Base-by-base conservation (phyloP, 2,329 filamentous ascomycete species). In the Thielaviopsis populi region DNA sequence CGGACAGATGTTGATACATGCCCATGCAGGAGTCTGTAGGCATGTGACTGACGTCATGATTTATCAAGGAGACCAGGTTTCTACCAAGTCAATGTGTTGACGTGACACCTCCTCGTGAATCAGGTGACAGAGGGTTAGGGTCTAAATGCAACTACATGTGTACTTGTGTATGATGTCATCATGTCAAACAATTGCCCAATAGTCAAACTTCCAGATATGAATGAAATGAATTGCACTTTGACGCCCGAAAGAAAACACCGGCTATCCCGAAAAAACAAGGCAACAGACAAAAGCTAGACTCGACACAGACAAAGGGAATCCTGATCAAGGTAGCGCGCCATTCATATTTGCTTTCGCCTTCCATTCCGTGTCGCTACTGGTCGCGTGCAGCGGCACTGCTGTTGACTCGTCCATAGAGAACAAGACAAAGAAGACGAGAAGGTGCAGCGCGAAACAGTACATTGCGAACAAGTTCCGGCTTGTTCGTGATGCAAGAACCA, bases 401-500 rank as follows among this genome's bases (percentile, higher is more conserved):
- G 80, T 79, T 17, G 54, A 22, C 11, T 61, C 64, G 46, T 61
- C 58, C 62, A 54, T 58, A 8, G 62, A 50, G 19, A 91, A 97
- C 67, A 97, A 77, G 74, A 90, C 87, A 69, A 87, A 79, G 71
- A 99, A 94, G 1, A 97, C 86, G 59, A 99, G 76, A 54, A 96
- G 71, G 76, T 99, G 94, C 68, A 99, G 79, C 41, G 85, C 89
- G 42, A 96, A 77, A 73, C 92, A 95, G 74, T 99, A 99, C 11
- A 83, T 85, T 0, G 91, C 94, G 75, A 99, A 99, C 66, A 99
- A 73, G 73, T 97, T 99, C 68, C 95, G 83, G 75, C 91, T 96
- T 33, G 87, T 89, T 67, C 94, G 80, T 58, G 91, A 96, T 61
- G 91, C 89, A 67, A 99, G 79, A 58, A 99, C 89, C 77, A 96